Base-by-base conservation (phyloP, 306 rosid genomes). In the Myrica gale region DNA sequence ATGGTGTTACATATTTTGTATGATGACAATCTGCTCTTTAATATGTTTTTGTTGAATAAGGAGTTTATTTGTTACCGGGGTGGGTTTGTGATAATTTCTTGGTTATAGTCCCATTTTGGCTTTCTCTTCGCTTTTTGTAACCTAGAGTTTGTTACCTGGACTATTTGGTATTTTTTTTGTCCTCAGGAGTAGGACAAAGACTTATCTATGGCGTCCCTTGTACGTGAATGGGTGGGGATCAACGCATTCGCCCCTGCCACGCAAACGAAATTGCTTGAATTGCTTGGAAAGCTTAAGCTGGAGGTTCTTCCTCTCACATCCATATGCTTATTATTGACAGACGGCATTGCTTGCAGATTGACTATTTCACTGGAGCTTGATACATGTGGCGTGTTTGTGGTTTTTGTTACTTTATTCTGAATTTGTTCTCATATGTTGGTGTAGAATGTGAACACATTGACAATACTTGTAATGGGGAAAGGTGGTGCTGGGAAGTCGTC, bases 401-500 rank as follows among this genome's bases (percentile, higher is more conserved):
- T 57, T 57, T 57, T 57, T 8, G 7, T 4, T 55, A 12, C 45
- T 84, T n/a, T 74, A 15, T 1, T 42, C 43, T 52, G 1, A 67
- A 9, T 58, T 46, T n/a, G 68, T 79, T 55, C 62, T 21, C 15
- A 58, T 71, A 72, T 79, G 41, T 77, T 6, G 45, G 74, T 82
- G 79, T 80, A 95, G 99, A 76, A 95, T 79, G 97, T 95, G 78
- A 85, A 83, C 88, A 83, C 96, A 37, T 76, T 95, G 89, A 95
- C 99, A 1, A 83, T 95, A 84, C 97, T 95, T 83, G 99, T 95
- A 74, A 92, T 95, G 93, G 99, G 99, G 23, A 95, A 95, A 87
- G 91, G 97, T 17, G 99, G 97, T 68, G 99, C 92, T 80, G 97
- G 99, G 76, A 95, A 95, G 68, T 95, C 99, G 15, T 95, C 99